Conservation (phyloP, 2,329 filamentous ascomycete species). For the Zymoseptoria crescenta region DNA sequence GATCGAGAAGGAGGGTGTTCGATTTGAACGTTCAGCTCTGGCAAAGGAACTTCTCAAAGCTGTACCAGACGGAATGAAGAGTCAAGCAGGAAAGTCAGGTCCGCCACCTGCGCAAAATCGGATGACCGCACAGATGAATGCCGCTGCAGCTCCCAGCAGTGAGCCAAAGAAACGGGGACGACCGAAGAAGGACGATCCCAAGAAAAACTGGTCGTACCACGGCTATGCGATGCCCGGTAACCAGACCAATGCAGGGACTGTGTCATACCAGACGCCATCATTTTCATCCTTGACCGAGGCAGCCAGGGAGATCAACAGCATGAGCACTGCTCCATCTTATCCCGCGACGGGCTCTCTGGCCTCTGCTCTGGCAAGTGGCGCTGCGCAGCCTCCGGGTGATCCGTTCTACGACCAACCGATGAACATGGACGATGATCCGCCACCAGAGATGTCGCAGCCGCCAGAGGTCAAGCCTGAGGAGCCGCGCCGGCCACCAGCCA, state of each 20-base stretch:
- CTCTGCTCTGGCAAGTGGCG: conserved; percentile 4
- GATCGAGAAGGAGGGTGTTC: conserved; percentile 43
- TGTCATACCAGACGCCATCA: conserved; percentile 20
- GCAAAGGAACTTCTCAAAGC: conserved; percentile 44
- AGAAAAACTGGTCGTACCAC: conserved; percentile 7
- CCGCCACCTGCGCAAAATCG: conserved; percentile 2
- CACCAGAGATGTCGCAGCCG: conserved; percentile 5
- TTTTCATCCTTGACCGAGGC: conserved; percentile 21
- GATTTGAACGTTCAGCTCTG: conserved; percentile 46
- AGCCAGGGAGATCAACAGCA: conserved; percentile 19
- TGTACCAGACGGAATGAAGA: conserved; percentile 32
- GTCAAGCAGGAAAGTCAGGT: conserved; percentile 21
- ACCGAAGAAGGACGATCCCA: conserved; percentile 13
- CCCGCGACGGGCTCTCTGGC: conserved; percentile 4
- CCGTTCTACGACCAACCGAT: conserved; percentile 6
- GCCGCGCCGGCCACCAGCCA: conserved; percentile 29
- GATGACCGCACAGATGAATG: conserved; percentile 2
- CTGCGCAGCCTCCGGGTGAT: neutral
- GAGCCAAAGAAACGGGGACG: conserved; percentile 16
- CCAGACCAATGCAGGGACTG: conserved; percentile 10
- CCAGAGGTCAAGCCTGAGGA: conserved; percentile 18
- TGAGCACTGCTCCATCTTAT: conserved; percentile 7
- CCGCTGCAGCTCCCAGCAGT: conserved; percentile 2
- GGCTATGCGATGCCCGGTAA: neutral
- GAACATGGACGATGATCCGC: neutral